Conservation (phyloP, 176 grass and related monocot genomes). For the Triticum monococcum region DNA sequence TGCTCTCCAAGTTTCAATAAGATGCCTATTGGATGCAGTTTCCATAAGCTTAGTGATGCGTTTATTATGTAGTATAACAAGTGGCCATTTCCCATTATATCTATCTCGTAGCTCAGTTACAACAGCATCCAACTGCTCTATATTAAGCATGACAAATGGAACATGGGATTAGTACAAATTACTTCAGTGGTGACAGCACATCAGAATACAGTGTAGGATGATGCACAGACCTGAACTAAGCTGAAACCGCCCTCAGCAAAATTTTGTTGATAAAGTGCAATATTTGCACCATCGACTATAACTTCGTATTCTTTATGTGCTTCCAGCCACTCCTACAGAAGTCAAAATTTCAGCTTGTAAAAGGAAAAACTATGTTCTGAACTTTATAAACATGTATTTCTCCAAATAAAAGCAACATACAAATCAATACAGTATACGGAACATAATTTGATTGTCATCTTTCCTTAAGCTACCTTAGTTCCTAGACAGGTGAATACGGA, state of each 20-base stretch:
- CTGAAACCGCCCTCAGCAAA: slow-evolving; percentile 83
- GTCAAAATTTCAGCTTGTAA: background rate
- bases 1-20: slow-evolving; percentile 78
- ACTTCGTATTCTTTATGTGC: slow-evolving; percentile 46
- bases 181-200: background rate
- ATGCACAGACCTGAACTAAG: slow-evolving; percentile 70
- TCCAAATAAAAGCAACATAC: background rate
- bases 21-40: slow-evolving; percentile 61
- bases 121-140: slow-evolving; percentile 88
- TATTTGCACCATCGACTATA: slow-evolving; percentile 87
- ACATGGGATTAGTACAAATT: slow-evolving; percentile 15
- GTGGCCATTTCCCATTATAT: slow-evolving; percentile 72
- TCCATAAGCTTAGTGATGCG: slow-evolving; percentile 68
- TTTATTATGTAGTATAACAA: slow-evolving; percentile 75
- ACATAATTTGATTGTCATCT: background rate
- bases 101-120: slow-evolving; percentile 56
- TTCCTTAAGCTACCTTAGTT: background rate
- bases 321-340: slow-evolving; percentile 79
- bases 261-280: slow-evolving; percentile 95
- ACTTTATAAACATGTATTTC: background rate
- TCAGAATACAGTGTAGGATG: background rate
- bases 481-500: background rate
- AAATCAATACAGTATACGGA: background rate
- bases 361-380: background rate
- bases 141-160: slow-evolving; percentile 43